A percentile compares a stretch with the other conserved stretches of the same genome.
Evolutionary conservation across 2,329 filamentous ascomycete genomes (phyloP).

Genomic region (Pyrenophora seminiperda): DNA sequence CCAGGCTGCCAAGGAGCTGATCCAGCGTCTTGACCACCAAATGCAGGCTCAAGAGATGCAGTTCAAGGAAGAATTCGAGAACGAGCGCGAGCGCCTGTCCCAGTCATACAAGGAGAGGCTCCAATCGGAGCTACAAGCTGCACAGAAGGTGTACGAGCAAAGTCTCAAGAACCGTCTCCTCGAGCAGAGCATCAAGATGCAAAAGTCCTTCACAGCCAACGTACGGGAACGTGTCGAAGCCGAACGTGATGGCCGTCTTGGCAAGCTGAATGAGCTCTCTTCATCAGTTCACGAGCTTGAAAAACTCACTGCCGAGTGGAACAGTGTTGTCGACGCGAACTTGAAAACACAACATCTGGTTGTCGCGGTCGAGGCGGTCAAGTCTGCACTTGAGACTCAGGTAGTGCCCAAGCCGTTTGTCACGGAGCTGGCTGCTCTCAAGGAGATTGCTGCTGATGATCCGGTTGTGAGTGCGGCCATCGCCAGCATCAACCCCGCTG

Average conservation of each 20-base stretch:
- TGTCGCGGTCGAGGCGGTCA: conserved; percentile 91
- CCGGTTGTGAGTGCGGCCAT: conserved; percentile 90
- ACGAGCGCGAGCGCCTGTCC: conserved; percentile 80
- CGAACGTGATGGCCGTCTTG: conserved; percentile 84
- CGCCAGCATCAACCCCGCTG: conserved; percentile 89
- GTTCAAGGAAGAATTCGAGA: conserved; percentile 87
- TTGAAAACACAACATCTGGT: conserved; percentile 95
- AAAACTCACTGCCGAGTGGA: conserved; percentile 86
- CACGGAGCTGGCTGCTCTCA: conserved; percentile 89
- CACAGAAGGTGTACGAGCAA: conserved; percentile 80
- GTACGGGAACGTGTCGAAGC: conserved; percentile 82
- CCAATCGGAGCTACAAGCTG: conserved; percentile 76
- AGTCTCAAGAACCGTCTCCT: conserved; percentile 82
- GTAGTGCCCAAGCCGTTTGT: conserved; percentile 82
- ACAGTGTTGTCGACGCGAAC: conserved; percentile 85
- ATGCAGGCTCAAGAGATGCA: conserved; percentile 80
- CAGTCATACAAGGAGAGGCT: conserved; percentile 80
- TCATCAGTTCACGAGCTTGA: conserved; percentile 81
- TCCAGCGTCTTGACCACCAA: conserved; percentile 81
- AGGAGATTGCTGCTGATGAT: conserved; percentile 85
- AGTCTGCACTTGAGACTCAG: conserved; percentile 77
- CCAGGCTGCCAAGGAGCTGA: conserved; percentile 81
- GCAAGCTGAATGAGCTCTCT: conserved; percentile 81
- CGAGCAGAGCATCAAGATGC: conserved; percentile 87
- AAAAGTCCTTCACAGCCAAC: conserved; percentile 79